These are phyloP conservation scores for Isabelozyma gotoi DNA, from an alignment of 805 yeast species.

Conservation along the genomic window DNA sequence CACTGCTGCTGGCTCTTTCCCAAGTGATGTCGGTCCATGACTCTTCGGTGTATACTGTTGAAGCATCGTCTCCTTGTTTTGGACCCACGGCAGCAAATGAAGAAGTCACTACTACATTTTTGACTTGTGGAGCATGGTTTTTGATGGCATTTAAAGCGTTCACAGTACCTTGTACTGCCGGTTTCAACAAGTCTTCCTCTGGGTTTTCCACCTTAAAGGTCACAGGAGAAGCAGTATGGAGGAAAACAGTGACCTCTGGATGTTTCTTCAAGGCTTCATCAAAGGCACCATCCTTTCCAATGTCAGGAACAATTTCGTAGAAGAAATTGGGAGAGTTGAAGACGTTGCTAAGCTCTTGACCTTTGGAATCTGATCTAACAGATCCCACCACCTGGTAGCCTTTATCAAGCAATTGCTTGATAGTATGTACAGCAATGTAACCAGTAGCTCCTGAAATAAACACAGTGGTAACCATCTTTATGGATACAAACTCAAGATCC, in stretches of 20 bases:
- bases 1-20: slow-evolving; percentile 8
- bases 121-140: slow-evolving; percentile 36
- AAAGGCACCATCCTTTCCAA: slow-evolving; percentile 17
- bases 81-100: slow-evolving; percentile 7
- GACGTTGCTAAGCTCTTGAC: neutral
- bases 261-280: slow-evolving; percentile 21
- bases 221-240: slow-evolving; percentile 28
- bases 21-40: slow-evolving; percentile 13
- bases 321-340: slow-evolving; percentile 5
- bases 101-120: slow-evolving; percentile 7
- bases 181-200: slow-evolving; percentile 34
- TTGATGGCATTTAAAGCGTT: slow-evolving; percentile 46
- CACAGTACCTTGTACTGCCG: slow-evolving; percentile 57
- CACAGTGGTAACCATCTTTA: slow-evolving; percentile 3
- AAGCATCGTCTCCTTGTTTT: neutral
- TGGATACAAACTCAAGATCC: no score
- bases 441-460: slow-evolving; percentile 49
- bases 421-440: slow-evolving; percentile 46
- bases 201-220: slow-evolving; percentile 12
- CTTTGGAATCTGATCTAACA: slow-evolving; percentile 39
- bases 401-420: slow-evolving; percentile 30
- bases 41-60: slow-evolving; percentile 6
- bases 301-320: slow-evolving; percentile 20
- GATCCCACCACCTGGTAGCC: slow-evolving; percentile 46
- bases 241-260: slow-evolving; percentile 20